Percentiles rank a stretch among this genome's conserved stretches.
Conservation (phyloP, 2,329 filamentous ascomycete genomes). For the Neurospora sp. region DNA sequence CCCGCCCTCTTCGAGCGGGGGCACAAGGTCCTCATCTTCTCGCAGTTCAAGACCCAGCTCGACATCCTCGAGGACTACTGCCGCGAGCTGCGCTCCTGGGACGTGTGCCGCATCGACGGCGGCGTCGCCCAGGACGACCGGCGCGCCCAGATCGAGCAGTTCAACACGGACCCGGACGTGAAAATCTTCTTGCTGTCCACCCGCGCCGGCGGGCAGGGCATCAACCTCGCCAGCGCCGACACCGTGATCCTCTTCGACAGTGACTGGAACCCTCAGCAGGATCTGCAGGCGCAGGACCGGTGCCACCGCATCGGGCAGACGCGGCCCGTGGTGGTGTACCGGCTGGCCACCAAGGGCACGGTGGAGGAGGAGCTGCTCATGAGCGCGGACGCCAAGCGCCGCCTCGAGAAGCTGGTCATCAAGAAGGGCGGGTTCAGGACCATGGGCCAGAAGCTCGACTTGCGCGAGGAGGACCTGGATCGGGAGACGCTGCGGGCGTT, state of each 20-base stretch:
- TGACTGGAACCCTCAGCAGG: constrained; percentile 94
- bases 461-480: constrained; percentile 40
- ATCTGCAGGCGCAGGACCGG: constrained; percentile 91
- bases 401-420: constrained; percentile 90
- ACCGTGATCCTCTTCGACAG: constrained; percentile 86
- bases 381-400: constrained; percentile 82
- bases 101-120: constrained; percentile 83
- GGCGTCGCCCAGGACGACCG: constrained; percentile 67
- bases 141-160: constrained; percentile 60
- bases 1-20: constrained; percentile 61
- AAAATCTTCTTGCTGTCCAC: constrained; percentile 85
- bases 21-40: constrained; percentile 93
- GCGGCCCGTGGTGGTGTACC: constrained; percentile 83
- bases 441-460: constrained; percentile 51
- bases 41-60: constrained; percentile 89
- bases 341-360: constrained; percentile 84
- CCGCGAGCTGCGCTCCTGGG: constrained; percentile 64
- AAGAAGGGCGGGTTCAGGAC: constrained; percentile 79
- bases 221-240: constrained; percentile 85
- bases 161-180: constrained; percentile 55
- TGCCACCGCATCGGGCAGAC: constrained; percentile 93
- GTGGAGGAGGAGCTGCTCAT: constrained; percentile 82
- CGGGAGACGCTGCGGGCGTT: constrained; percentile 52
- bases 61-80: constrained; percentile 88
- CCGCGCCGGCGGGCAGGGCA: constrained; percentile 85